Base-by-base conservation (phyloP, 257 asterid genomes). In the Solanum chiquidenum region DNA sequence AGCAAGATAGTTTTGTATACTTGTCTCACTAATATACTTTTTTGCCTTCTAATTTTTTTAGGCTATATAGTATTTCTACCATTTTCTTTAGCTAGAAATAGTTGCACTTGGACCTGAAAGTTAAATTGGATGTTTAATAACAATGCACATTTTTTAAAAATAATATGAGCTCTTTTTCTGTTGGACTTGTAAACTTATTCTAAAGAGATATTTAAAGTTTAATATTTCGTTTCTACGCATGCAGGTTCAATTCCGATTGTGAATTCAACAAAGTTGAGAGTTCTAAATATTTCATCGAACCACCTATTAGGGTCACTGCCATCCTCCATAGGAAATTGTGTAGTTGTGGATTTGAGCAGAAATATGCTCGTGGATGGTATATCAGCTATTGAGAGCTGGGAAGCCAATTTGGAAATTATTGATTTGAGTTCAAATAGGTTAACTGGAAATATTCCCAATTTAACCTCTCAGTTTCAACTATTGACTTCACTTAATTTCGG, bases 391-490 rank as follows among this genome's bases (percentile, higher is more conserved):
- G 86, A 86, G 75, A 92, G 88, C 55, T 96, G 98, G 98, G 94
- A 89, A 46, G 75, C 89, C 91, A 89, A 89, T 89, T 83, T 95
- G 87, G 97, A 93, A 91, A 60, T 91, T 75, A 72, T 96, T 80
- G 99, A 96, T 88, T 90, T 96, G 93, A 93, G 98, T 94, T 94
- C 97, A 86, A 96, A 96, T 90, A 87, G 87, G 88, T 91, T 96
- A 91, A 91, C 86, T 20, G 99, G 99, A 88, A 91, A 90, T 92
- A 83, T 96, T 66, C 95, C 98, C 88, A 92, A 89, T 91, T 74
- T 90, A 90, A 90, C 97, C 20, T 52, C 62, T 74, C 97, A 88
- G 55, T 92, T 94, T 88, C 95, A 92, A 90, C 88, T 88, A 34
- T 88, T 96, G 92, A 90, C 92, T 18, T 86, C 66, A 68, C 88